Conservation (phyloP, 169 alveolate species). For the Cryptosporidium meleagridis region DNA sequence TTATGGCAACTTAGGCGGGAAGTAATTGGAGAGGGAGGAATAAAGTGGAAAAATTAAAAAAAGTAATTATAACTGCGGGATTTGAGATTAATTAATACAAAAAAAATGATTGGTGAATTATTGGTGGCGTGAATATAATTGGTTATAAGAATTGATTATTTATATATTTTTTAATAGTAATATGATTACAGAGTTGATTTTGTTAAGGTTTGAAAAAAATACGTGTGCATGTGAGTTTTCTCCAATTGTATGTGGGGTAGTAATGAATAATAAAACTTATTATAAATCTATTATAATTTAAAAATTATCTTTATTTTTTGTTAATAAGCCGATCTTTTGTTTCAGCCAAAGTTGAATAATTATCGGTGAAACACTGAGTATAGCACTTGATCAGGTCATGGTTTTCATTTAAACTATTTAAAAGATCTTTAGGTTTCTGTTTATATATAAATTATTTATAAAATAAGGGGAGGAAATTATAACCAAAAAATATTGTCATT, state of each 20-base stretch:
- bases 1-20: slow-evolving; percentile 3
- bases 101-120: neutral
- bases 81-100: too few relatives aligned
- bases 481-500: too few relatives aligned
- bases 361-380: slow-evolving; percentile 11
- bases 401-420: neutral
- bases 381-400: slow-evolving; percentile 10
- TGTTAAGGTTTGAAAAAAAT: neutral
- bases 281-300: neutral
- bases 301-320: neutral
- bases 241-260: slow-evolving; percentile 3
- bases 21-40: neutral
- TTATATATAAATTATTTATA: neutral
- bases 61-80: neutral
- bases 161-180: too few relatives aligned
- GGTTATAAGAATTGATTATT: too few relatives aligned
- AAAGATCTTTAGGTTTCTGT: slow-evolving; percentile 15
- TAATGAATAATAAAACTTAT: neutral
- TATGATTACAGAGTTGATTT: too few relatives aligned
- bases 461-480: neutral
- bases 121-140: too few relatives aligned
- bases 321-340: neutral
- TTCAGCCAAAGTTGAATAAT: slow-evolving; percentile 5
- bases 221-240: neutral
- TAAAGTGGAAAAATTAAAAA: neutral